Conservation (phyloP, 345 rosid species). For the Syzygium grande region DNA sequence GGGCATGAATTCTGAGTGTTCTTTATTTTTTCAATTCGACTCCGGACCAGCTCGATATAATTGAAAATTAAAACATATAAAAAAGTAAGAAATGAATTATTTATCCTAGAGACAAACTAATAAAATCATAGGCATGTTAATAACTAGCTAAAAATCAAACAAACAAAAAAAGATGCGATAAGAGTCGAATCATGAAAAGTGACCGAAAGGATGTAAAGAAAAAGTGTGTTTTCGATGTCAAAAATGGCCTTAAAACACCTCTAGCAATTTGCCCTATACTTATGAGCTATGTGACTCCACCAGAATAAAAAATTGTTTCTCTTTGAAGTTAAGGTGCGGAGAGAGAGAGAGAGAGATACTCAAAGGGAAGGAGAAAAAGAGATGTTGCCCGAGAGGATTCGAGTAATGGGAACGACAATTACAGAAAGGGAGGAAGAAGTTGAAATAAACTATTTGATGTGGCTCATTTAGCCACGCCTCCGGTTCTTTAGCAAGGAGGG, state of each 20-base stretch:
- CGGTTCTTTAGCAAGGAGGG: no score
- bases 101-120: neutral
- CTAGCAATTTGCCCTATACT: neutral
- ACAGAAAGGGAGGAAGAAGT: neutral
- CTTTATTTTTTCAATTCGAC: neutral
- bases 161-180: neutral
- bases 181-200: neutral
- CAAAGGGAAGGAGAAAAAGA: neutral
- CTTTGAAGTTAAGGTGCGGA: neutral
- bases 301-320: neutral
- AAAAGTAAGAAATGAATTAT: neutral
- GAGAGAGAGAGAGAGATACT: neutral
- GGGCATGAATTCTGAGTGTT: neutral
- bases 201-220: fast-evolving
- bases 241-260: neutral
- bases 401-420: neutral
- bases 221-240: neutral
- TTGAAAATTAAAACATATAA: neutral
- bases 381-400: neutral
- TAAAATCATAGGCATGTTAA: neutral
- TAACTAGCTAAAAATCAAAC: fast-evolving
- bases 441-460: neutral
- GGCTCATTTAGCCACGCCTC: no score
- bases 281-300: neutral
- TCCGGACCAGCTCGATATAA: fast-evolving